Conservation (phyloP, 495 filamentous ascomycete species). For the Hypoxylon lenormandii region DNA sequence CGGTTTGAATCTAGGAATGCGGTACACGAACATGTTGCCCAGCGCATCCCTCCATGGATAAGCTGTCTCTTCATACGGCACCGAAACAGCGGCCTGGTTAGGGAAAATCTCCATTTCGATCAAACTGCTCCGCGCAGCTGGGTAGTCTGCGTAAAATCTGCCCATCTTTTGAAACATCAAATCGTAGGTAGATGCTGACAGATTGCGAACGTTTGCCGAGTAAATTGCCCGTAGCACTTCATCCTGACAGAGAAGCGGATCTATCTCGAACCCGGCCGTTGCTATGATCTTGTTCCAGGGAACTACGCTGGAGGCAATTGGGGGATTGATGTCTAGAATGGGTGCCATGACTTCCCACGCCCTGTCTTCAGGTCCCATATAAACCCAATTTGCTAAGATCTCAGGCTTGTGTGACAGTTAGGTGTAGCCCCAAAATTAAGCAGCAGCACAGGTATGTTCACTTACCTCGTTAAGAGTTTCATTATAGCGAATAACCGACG, state of each 20-base stretch:
- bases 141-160: constrained; percentile 25
- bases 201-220: not conserved
- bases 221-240: constrained; percentile 9
- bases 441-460: no score
- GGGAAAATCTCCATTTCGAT: constrained; percentile 48
- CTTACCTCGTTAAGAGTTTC: no score
- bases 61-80: constrained; percentile 46
- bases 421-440: not conserved
- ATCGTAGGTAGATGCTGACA: not conserved
- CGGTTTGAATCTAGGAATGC: no score
- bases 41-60: constrained; percentile 50
- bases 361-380: constrained; percentile 34
- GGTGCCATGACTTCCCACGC: constrained; percentile 20
- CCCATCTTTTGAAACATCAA: constrained; percentile 32
- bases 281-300: constrained; percentile 9
- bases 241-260: not conserved
- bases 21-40: constrained; percentile 46
- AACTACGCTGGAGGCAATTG: not conserved
- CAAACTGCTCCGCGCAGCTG: constrained; percentile 14
- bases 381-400: constrained; percentile 30
- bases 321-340: constrained; percentile 26
- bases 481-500: no score
- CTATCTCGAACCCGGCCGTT: not conserved
- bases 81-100: constrained; percentile 46
- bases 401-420: constrained; percentile 10